Base-by-base conservation (phyloP, 1,284 basidiomycete species). In the Trichosporon sp. region DNA sequence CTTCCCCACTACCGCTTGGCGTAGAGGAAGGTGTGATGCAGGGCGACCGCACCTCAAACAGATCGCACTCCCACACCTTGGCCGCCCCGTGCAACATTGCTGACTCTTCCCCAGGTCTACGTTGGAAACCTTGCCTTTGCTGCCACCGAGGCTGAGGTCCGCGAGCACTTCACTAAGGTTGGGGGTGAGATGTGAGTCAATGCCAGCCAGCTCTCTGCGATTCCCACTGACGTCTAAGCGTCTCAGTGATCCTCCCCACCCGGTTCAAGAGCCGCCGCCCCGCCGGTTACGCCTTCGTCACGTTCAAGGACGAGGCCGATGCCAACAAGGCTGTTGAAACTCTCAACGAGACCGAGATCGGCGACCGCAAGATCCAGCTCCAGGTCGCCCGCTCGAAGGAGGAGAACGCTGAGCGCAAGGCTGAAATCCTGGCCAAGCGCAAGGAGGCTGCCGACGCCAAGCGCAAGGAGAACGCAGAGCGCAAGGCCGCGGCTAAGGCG, bases 301-400 rank as follows among this genome's bases (percentile, higher is more conserved):
- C 91, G 73, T 88, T 93, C 84, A 86, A 87, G 80, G 90, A 88
- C 80, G 86, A 86, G 82, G 91, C 91, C 82, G 91, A 92, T 79
- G 92, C 91, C 72, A 87, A 93, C 85, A 89, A 89, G 83, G 95
- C 92, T 71, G 91, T 94, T 80, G 90, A 93, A 74, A 84, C 87
- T 79, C 90, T 96, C 80, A 87, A 95, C 87, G 91, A 91, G 66
- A 68, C 70, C 34, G 81, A 94, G 83, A 89, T 96, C 82, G 91
- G 92, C 73, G 92, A 90, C 73, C 92, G 94, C 81, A 87, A 87
- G 83, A 88, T 95, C 81, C 90, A 92, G 83, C 87, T 96, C 83
- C 91, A 95, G 86, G 85, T 93, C 80, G 95, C 94, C 80, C 94
- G 94, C 85, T 91, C 92, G 84, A 93, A 92, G 86, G 90, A 88